A percentile compares a stretch with the other conserved stretches of the same genome.
Conservation (phyloP, 2,329 filamentous ascomycete genomes). For the Lasiodiplodia sp. region DNA sequence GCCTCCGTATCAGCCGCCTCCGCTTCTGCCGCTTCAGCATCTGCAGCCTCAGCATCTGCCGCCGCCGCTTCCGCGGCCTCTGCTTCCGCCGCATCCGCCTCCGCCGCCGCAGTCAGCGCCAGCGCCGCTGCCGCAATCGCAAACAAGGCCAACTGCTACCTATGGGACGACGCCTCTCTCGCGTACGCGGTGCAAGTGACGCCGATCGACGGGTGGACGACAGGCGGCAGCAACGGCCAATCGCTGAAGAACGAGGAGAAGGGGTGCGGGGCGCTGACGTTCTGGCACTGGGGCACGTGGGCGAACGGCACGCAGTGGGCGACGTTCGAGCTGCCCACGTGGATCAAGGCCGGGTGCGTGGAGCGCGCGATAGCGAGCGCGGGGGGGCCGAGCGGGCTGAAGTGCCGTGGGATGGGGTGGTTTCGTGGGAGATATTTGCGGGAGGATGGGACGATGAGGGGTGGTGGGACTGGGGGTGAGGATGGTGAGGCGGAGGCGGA, state of each 20-base stretch:
- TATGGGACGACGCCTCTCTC: neutral
- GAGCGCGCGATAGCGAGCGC: constrained; percentile 11
- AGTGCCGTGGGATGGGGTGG: constrained; percentile 12
- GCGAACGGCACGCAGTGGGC: constrained; percentile 12
- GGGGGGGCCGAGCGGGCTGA: neutral
- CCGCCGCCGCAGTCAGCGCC: neutral
- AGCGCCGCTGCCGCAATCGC: neutral
- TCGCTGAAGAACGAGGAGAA: neutral
- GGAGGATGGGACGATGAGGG: neutral
- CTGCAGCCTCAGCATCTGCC: neutral
- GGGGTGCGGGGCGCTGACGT: constrained; percentile 10
- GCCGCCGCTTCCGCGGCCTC: neutral
- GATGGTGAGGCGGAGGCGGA: neutral
- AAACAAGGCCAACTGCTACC: constrained; percentile 2
- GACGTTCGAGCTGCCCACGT: neutral
- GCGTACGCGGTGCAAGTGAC: constrained; percentile 15
- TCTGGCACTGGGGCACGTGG: constrained; percentile 5
- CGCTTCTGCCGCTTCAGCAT: neutral
- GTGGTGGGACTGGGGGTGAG: neutral
- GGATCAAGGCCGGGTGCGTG: constrained; percentile 13
- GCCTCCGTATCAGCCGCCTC: neutral
- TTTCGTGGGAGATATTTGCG: neutral
- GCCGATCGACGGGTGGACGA: constrained; percentile 1
- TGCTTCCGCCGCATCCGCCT: neutral
- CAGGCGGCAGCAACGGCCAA: neutral